Conservation (phyloP, 2,329 filamentous ascomycete species). For the Hymenoscyphus fraxineus region DNA sequence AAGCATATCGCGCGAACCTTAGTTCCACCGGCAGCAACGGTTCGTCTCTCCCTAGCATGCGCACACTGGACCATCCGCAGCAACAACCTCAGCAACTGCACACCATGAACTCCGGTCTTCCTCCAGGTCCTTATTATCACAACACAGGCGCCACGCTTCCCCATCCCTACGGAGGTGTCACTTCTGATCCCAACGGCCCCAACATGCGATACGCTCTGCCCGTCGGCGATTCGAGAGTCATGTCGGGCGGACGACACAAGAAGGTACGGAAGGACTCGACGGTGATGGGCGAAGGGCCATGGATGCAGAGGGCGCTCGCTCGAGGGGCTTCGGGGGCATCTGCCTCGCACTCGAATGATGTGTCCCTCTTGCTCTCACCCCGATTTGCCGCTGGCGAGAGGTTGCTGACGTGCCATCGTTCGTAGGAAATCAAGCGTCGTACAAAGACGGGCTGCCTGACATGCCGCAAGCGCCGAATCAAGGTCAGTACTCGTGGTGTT, state of each 20-base stretch:
- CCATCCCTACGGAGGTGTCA: conserved; percentile 46
- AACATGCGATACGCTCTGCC: conserved; percentile 54
- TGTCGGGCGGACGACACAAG: conserved; percentile 61
- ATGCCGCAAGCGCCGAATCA: conserved; percentile 65
- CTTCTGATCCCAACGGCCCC: conserved; percentile 42
- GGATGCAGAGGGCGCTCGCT: conserved; percentile 2
- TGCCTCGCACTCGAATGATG: not conserved
- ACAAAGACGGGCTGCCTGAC: conserved; percentile 71
- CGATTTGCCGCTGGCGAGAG: not conserved
- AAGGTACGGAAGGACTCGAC: conserved; percentile 30
- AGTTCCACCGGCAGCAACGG: conserved; percentile 42
- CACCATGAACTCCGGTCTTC: conserved; percentile 50
- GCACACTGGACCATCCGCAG: conserved; percentile 41
- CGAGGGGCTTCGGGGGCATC: conserved; percentile 12
- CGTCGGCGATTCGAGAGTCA: conserved; percentile 46
- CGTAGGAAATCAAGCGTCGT: conserved; percentile 68
- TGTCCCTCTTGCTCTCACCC: not conserved
- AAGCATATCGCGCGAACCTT: conserved; percentile 40
- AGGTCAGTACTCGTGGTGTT: conserved; percentile 49
- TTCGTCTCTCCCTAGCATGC: conserved; percentile 49
- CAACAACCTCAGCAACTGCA: conserved; percentile 32
- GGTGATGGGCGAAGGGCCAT: not conserved
- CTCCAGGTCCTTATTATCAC: conserved; percentile 48
- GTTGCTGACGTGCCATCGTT: conserved; percentile 26
- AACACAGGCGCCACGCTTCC: conserved; percentile 36